Evolutionary conservation across 1,284 basidiomycete genomes (phyloP).

Genomic region (Sphaerobolus stellatus): DNA sequence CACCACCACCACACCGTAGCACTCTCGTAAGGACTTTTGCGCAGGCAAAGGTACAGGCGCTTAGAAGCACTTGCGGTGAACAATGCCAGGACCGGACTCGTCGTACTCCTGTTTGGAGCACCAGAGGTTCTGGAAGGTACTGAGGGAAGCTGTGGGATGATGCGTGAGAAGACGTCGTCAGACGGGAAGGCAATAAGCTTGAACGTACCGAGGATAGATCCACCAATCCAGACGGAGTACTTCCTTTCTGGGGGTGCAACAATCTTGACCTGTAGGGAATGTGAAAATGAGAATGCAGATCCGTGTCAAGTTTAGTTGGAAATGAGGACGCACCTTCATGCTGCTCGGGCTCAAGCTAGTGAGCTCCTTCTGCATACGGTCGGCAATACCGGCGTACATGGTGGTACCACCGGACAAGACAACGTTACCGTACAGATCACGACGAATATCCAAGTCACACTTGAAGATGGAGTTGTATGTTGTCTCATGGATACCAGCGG

Average conservation of each 20-base stretch:
- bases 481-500: conserved; percentile 93
- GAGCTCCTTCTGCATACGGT: conserved; percentile 98
- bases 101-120: conserved; percentile 93
- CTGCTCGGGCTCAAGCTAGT: conserved; percentile 80
- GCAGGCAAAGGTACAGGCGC: no score
- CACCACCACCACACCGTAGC: no score
- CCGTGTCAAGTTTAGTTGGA: background rate
- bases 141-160: conserved; percentile 68
- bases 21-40: no score
- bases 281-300: no score
- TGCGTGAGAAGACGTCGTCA: background rate
- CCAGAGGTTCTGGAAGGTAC: conserved; percentile 95
- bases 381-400: conserved; percentile 96
- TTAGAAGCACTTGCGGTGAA: no score
- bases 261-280: conserved; percentile 86
- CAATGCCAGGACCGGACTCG: conserved; percentile 82
- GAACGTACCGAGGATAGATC: conserved; percentile 71
- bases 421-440: conserved; percentile 91
- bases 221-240: conserved; percentile 99
- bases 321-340: conserved; percentile 75
- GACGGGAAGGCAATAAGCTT: background rate
- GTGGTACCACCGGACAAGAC: conserved; percentile 96
- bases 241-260: conserved; percentile 91
- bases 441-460: conserved; percentile 80
- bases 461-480: conserved; percentile 88